Percentiles rank a stretch among this genome's conserved stretches.
Evolutionary conservation across 345 rosid species (phyloP).

Genomic region (Mallotus nudiflorus): DNA sequence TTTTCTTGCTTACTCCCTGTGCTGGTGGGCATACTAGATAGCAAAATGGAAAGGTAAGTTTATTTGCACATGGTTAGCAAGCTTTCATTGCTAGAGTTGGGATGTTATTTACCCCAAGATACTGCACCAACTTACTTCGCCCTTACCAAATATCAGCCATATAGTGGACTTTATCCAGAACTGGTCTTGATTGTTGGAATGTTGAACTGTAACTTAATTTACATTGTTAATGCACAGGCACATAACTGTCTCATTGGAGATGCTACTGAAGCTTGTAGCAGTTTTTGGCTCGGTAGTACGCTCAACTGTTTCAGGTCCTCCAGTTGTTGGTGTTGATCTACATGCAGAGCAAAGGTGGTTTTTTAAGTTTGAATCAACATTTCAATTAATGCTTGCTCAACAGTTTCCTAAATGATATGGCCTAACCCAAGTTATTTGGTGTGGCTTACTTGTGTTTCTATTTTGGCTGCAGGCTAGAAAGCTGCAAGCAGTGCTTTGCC

Average conservation of each 20-base stretch:
- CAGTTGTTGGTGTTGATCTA: constrained; percentile 81
- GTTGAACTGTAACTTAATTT: not conserved
- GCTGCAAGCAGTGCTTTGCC: constrained; percentile 74
- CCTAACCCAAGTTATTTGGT: not conserved
- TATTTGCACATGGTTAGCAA: not conserved
- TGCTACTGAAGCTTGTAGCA: constrained; percentile 91
- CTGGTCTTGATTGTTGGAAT: not conserved
- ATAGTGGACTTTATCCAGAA: not conserved
- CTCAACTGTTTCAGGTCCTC: constrained; percentile 69
- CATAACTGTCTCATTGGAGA: constrained; percentile 69
- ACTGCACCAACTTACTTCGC: not conserved
- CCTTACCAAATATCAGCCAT: too few species aligned
- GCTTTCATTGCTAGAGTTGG: constrained; percentile 12
- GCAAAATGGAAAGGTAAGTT: constrained; percentile 79
- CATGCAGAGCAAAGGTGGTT: constrained; percentile 83
- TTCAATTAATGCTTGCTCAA: not conserved
- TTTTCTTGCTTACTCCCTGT: constrained; percentile 87
- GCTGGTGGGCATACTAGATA: constrained; percentile 80
- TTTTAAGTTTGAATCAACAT: not conserved
- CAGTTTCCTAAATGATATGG: not conserved
- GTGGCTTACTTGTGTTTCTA: not conserved
- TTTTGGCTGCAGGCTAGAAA: constrained; percentile 57
- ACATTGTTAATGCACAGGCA: constrained; percentile 49
- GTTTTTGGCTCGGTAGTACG: constrained; percentile 73
- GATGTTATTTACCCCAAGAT: not conserved